These are phyloP conservation scores for Solanum tarapatanum DNA, from an alignment of 257 asterid genomes.

Conservation along the genomic window DNA sequence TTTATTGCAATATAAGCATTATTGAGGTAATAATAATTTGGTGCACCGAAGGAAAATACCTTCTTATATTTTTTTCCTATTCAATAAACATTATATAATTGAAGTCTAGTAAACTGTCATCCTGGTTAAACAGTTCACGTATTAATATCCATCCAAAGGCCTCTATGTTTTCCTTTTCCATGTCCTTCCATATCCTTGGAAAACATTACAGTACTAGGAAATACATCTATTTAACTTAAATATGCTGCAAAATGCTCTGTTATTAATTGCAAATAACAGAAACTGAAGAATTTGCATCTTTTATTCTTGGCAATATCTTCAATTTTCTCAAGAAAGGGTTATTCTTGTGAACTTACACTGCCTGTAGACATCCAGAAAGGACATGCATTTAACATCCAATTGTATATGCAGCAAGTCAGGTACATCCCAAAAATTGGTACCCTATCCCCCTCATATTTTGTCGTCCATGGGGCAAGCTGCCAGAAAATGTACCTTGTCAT, in stretches of 20 bases:
- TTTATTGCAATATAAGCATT: not conserved
- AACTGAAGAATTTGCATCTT: not conserved
- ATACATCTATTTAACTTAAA: not conserved
- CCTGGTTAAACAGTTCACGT: not conserved
- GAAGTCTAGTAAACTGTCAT: not conserved
- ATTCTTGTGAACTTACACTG: not conserved
- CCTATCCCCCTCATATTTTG: conserved; percentile 96
- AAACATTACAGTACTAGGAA: not conserved
- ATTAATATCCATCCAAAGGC: not conserved
- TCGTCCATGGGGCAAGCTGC: conserved; percentile 98
- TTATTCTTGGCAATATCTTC: not conserved
- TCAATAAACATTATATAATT: not conserved
- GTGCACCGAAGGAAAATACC: not conserved
- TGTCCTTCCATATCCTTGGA: not conserved
- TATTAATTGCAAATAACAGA: not conserved
- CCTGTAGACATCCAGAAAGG: not conserved
- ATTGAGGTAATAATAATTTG: not conserved
- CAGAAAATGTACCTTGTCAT: conserved; percentile 98
- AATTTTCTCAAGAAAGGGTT: not conserved
- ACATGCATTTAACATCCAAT: not conserved
- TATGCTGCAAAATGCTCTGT: not conserved
- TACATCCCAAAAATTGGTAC: conserved; percentile 98
- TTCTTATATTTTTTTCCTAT: not conserved
- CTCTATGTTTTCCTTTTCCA: not conserved
- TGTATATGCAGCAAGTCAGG: conserved; percentile 72